Base-by-base conservation (phyloP, 306 rosid genomes). In the Aeschynomene evenia region DNA sequence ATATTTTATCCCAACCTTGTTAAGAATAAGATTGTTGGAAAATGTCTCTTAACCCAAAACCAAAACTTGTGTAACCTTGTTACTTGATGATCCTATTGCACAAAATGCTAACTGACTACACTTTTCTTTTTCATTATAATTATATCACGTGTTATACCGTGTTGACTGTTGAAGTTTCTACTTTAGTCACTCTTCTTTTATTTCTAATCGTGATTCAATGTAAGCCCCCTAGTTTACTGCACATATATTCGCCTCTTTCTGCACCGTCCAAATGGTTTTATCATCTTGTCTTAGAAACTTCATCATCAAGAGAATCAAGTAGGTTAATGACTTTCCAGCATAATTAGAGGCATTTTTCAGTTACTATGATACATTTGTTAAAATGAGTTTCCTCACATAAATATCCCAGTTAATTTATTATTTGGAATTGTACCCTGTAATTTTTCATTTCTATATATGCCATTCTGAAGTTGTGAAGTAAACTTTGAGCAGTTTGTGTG, bases 401-500 rank as follows among this genome's bases (percentile, higher is more conserved):
- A 49, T 23, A n/a, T 5, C 34, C 62, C 50, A 23, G 50, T 18
- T 62, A 39, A 57, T 58, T 24, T 42, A 65, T 23, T 78, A 49
- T 71, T 31, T 66, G 65, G 57, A 51, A 46, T 45, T 21, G 45
- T 72, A 58, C 62, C 68, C 24, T 22, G 51, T 43, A 42, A 51
- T 18, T 4, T 67, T 67, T 23, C 58, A 61, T 73, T 60, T 21
- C 66, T 31, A 9, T 60, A 49, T 42, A 18, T 66, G 12, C 16
- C 31, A 24, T 43, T 56, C 63, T 73, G 50, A 61, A 68, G 36
- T 61, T 52, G 37, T 73, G 49, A 20, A 42, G 33, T 79, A 55
- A 79, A 72, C 60, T 18, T 62, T 73, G 71, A 52, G 63, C 79
- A 79, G 83, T 68, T 49, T 51, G 63, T 65, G 50, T 66, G 56